phyloP scores from a whole-genome alignment of 805 yeast species.

The Wickerhamiella musiphila region DNA sequence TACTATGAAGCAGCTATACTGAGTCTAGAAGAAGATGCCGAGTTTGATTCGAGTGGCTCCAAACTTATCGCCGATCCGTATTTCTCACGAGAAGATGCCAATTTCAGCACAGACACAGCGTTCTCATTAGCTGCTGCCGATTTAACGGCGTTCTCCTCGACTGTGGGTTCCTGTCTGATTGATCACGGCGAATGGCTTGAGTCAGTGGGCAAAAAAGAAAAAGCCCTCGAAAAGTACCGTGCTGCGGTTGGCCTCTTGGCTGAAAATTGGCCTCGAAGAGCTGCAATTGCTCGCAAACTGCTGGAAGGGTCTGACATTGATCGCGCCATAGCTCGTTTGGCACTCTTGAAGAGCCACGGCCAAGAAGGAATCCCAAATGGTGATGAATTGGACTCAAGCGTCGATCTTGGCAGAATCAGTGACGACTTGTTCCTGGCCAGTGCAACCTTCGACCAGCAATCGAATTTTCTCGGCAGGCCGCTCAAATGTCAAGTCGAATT shows the following conservation, averaged over 20 bases:
- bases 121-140: not conserved
- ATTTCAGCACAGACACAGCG: not conserved
- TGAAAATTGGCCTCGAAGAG: not conserved
- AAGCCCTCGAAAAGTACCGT: not conserved
- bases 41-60: not conserved
- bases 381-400: not conserved
- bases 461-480: conserved; percentile 12
- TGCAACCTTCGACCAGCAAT: conserved; percentile 8
- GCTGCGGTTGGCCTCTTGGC: not conserved
- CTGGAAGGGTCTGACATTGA: conserved; percentile 16
- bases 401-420: not conserved
- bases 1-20: no score
- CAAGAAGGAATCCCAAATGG: not conserved
- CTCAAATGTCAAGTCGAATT: conserved; percentile 11
- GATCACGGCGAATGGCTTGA: not conserved
- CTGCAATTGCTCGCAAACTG: not conserved
- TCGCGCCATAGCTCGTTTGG: conserved; percentile 3
- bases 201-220: not conserved
- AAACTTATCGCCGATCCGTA: no score
- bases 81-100: no score
- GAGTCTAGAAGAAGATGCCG: not conserved
- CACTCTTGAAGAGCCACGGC: conserved; percentile 8
- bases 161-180: not conserved
- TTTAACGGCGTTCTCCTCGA: not conserved
- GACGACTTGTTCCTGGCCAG: conserved; percentile 5